A percentile compares a stretch with the other conserved stretches of the same genome.
These are phyloP conservation scores for Austroboletus niveus DNA, from an alignment of 1,284 basidiomycete species.

Conservation along the genomic window DNA sequence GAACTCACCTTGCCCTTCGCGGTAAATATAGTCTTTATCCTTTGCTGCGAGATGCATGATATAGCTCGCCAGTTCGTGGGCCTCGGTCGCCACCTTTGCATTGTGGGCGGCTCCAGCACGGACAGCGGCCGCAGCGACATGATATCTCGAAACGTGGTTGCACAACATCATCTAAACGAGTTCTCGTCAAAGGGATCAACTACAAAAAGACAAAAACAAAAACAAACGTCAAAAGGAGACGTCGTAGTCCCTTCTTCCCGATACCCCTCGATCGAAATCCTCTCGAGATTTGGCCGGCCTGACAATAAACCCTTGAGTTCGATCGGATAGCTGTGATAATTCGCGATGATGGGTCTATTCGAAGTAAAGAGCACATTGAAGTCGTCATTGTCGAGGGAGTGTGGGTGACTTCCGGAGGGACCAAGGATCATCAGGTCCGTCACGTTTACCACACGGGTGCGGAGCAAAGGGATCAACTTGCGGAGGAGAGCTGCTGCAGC, in stretches of 20 bases:
- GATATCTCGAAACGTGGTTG: slow-evolving; percentile 63
- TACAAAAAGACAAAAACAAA: not conserved
- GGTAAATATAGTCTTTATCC: slow-evolving; percentile 54
- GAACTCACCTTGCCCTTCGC: slow-evolving; percentile 52
- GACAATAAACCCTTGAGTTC: slow-evolving; percentile 65
- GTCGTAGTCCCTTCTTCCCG: slow-evolving; percentile 71
- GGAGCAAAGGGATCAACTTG: slow-evolving; percentile 57
- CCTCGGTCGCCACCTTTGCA: slow-evolving; percentile 47
- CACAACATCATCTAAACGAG: slow-evolving; percentile 61
- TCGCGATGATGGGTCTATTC: slow-evolving; percentile 72
- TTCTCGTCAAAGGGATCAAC: slow-evolving; percentile 4
- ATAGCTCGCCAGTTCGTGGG: slow-evolving; percentile 51
- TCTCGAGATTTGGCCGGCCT: slow-evolving; percentile 48
- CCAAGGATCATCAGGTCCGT: slow-evolving; percentile 82
- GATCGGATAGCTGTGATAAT: slow-evolving; percentile 82
- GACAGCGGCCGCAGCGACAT: slow-evolving; percentile 59
- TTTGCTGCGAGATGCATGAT: slow-evolving; percentile 55
- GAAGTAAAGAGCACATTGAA: slow-evolving; percentile 72
- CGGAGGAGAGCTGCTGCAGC: slow-evolving; percentile 75
- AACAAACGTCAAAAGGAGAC: slow-evolving; percentile 58
- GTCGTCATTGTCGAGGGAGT: slow-evolving; percentile 62
- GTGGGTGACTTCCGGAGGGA: slow-evolving; percentile 68
- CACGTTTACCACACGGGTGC: slow-evolving; percentile 80
- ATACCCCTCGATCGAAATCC: slow-evolving; percentile 59
- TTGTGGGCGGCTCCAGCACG: slow-evolving; percentile 52